Percentiles rank a stretch among this genome's conserved stretches.
These are phyloP conservation scores for Saturnispora quitensis DNA, from an alignment of 805 yeast species.

Conservation along the genomic window DNA sequence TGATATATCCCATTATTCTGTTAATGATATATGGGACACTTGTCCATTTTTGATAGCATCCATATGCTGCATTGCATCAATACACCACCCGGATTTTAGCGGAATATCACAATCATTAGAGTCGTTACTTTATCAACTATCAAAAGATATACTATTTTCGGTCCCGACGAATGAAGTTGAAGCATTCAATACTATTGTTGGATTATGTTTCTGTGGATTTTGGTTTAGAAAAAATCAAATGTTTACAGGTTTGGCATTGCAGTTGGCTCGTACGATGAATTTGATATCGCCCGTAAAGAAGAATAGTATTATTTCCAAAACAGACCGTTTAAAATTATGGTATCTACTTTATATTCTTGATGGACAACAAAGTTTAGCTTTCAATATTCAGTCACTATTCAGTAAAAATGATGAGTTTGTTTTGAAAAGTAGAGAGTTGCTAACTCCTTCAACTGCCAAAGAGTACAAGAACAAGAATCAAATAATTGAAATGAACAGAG, in stretches of 20 bases:
- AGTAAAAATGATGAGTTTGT: conserved; percentile 37
- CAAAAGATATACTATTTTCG: conserved; percentile 26
- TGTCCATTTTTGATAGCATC: conserved; percentile 54
- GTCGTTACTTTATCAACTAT: conserved; percentile 21
- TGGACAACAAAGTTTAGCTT: conserved; percentile 59
- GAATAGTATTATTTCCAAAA: conserved; percentile 12
- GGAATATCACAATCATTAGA: conserved; percentile 22
- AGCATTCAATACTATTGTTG: conserved; percentile 52
- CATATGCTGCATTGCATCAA: conserved; percentile 52
- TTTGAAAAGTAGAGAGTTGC: conserved; percentile 32
- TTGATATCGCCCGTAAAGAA: conserved; percentile 26
- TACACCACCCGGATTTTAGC: conserved; percentile 40
- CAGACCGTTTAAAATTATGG: conserved; percentile 52
- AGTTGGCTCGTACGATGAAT: conserved; percentile 48
- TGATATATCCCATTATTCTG: conserved; percentile 40
- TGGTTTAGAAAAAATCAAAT: conserved; percentile 60
- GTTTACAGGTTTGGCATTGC: conserved; percentile 62
- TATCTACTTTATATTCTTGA: conserved; percentile 55
- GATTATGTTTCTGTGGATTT: conserved; percentile 55
- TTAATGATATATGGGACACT: conserved; percentile 41
- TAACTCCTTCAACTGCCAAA: conserved; percentile 16
- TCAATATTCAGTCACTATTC: conserved; percentile 49
- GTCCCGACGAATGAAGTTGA: conserved; percentile 36
- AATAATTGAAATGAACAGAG: neutral
- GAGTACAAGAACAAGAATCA: neutral